Base-by-base conservation (phyloP, 2,329 filamentous ascomycete species). In the Didymella glomerata region DNA sequence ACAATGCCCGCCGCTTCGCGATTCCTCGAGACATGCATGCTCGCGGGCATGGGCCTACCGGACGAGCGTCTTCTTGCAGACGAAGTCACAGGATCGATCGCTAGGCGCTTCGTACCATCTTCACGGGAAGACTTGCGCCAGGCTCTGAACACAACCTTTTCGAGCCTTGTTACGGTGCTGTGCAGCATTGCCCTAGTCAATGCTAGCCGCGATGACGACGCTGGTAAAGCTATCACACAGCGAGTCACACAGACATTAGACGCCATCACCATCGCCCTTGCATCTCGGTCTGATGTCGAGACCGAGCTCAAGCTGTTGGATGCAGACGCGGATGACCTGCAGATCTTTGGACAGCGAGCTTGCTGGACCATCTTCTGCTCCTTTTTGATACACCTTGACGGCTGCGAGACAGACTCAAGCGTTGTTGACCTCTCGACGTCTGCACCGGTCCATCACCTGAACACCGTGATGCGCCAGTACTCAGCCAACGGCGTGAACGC, bases 111-210 rank as follows among this genome's bases (percentile, higher is more conserved):
- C 40, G 67, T 65, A 22, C 70, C 68, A 14, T 72, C 72, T 11
- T 54, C 68, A 4, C 64, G 68, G 57, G 57, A 62, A 13, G 68
- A 71, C 14, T 60, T 76, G 41, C 74, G 72, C 20, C 62, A 71
- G n/a, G 75, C 75, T 13, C 53, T 77, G 11, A 67, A 71, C 34
- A 77, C 72, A 3, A 76, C 75, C 2, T 75, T 68, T 57, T 76
- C 71, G 2, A 76, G 73, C 50, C 65, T 77, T 8, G 51, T 76
- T 22, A 76, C 74, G 1, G 62, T 77, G 13, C 32, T 77, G 36
- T 70, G 68, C 50, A 75, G 74, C 47, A 74, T 76, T 50, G 67
- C 68, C 3, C 67, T 76, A 10, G 69, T 66, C 42, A 70, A 69
- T 45, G 61, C 44, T 25, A 59, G 61, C 36, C 67, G 60, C 13